Base-by-base conservation (phyloP, 371 early-diverging fungal genomes). In the Blakeslea trispora region DNA sequence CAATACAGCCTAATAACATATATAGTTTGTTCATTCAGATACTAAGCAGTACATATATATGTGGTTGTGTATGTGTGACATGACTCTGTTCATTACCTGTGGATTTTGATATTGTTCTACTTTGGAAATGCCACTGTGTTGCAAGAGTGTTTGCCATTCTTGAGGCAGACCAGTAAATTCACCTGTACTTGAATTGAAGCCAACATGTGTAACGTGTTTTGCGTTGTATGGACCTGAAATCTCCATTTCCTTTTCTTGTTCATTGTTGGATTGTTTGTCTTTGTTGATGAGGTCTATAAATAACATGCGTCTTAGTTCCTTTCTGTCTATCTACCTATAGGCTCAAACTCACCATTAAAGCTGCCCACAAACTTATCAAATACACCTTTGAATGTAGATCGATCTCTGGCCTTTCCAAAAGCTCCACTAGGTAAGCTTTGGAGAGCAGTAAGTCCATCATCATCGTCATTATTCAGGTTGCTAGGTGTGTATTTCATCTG, bases 141-240 rank as follows among this genome's bases (percentile, higher is more conserved):
- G 84, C 42, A 98, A 81, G 63, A 98, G 74, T 23, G 83, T 79
- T 49, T 94, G 91, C 98, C 98, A 98, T 69, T 94, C 94, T 60
- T 87, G 84, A 31, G 98, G 98, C 47, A 98, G 68, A 17, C 98
- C 98, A 45, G 93, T 92, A 61, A 94, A 94, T 75, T 92, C 92
- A 57, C 95, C 95, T n/a, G 96, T 92, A 43, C 89, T 87, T 19
- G 87, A 79, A 76, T 93, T 88, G 69, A 91, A 93, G 7, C 96
- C 96, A 59, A 94, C 95, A 66, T 95, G 99, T 13, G 95, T 95
- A 55, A 96, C 81, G 72, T 98, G 98, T 37, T 94, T 90, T 13
- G 97, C 93, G 68, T 97, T 97, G 73, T 94, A 98, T 13, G 98
- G 98, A 13, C 91, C 88, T 5, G 96, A 96, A 53, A 98, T 98